Base-by-base conservation (phyloP, 352 stramenopile species). In the Pythium pectinolyticum region DNA sequence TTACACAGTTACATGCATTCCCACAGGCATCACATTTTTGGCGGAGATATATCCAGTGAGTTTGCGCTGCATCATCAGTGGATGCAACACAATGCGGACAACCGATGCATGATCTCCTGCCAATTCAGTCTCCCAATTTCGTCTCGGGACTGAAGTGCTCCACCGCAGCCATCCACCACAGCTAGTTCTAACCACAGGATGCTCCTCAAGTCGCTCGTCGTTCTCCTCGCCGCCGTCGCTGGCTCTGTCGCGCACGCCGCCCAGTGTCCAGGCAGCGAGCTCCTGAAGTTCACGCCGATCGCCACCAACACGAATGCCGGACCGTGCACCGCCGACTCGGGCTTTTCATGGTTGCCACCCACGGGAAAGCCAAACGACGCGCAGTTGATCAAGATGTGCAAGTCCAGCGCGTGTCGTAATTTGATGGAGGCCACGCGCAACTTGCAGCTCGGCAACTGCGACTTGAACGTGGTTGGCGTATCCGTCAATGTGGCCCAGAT, bases 331-430 rank as follows among this genome's bases (percentile, higher is more conserved):
- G 22, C 17, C 5, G 48, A 52, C 4, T 69, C 62, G 54, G 62
- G 54, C 24, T 70, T 66, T 43, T 52, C 24, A 10, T 41, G 66
- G 15, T 53, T 70, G 24, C 63, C 63, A 11, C 63, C 63, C 37
- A 47, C 56, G 27, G 63, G 63, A 22, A 41, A 66, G 7, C 63
- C 63, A 22, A 57, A 20, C 5, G 31, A 61, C 9, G 63, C 20
- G 5, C 55, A 65, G 56, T 40, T 41, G 28, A 48, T 35, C n/a
- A 66, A 66, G 56, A 70, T 70, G 63, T 70, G 63, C 45, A 54
- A 53, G 22, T 46, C 27, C 15, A 32, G 35, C 35, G 19, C 25
- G 17, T 69, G 62, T 40, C 43, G 41, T 15, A 34, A 25, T 3
- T n/a, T 66, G 19, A 65, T 70, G 32, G 19, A 39, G 3, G 40